Conservation (phyloP, 2,329 filamentous ascomycete genomes). For the Fonsecaea monophora region DNA sequence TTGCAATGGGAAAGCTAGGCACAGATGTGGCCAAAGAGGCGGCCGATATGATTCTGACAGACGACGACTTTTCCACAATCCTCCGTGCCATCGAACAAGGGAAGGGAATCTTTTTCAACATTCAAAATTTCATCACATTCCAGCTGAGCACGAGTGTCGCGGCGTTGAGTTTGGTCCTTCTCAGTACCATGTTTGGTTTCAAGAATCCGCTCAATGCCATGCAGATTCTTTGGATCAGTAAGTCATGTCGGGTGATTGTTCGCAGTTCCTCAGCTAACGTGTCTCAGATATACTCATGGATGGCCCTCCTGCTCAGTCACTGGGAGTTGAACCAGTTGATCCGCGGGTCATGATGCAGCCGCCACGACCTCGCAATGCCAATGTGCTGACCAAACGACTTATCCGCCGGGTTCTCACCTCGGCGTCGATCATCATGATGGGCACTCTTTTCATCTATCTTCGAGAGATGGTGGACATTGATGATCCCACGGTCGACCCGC, state of each 20-base stretch:
- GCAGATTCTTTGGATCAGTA: conserved; percentile 99
- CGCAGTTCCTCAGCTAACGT: conserved; percentile 40
- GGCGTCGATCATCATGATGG: conserved; percentile 86
- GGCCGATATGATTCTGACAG: conserved; percentile 84
- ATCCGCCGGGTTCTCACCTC: conserved; percentile 86
- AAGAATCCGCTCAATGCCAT: conserved; percentile 97
- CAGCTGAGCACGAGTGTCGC: conserved; percentile 97
- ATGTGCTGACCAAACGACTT: conserved; percentile 84
- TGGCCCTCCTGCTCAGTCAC: conserved; percentile 92
- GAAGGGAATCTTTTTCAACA: conserved; percentile 99
- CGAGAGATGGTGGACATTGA: conserved; percentile 83
- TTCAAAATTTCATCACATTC: conserved; percentile 98
- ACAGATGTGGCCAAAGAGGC: conserved; percentile 98
- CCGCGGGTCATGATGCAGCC: conserved; percentile 91
- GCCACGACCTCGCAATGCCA: conserved; percentile 82
- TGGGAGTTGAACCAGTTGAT: conserved; percentile 94
- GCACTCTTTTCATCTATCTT: conserved; percentile 89
- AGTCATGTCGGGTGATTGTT: conserved; percentile 46
- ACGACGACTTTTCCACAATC: conserved; percentile 90
- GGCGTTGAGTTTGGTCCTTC: conserved; percentile 84
- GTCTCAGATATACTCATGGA: conserved; percentile 96
- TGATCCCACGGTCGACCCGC: conserved; percentile 47
- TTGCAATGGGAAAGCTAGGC: conserved; percentile 92
- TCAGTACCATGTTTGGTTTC: conserved; percentile 92
- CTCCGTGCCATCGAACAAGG: conserved; percentile 96